A percentile compares a stretch with the other conserved stretches of the same genome.
These are phyloP conservation scores for Lepraria neglecta DNA, from an alignment of 495 filamentous ascomycete genomes.

Conservation along the genomic window DNA sequence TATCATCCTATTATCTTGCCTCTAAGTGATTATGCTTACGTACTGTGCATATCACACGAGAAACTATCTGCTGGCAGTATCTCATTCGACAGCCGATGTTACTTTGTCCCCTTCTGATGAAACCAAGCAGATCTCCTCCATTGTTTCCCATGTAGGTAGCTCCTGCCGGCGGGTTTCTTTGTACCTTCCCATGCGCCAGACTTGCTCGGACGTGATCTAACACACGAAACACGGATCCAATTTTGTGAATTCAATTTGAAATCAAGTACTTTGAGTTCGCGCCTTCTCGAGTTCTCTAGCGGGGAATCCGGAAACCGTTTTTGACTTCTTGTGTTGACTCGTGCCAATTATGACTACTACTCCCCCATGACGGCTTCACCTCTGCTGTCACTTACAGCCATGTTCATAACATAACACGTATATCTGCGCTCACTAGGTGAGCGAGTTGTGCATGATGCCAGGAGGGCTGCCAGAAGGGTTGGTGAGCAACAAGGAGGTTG, in stretches of 20 bases:
- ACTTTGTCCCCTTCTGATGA: conserved; percentile 12
- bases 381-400: conserved; percentile 1
- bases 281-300: not conserved
- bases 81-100: conserved; percentile 1
- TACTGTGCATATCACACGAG: conserved; percentile 5
- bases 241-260: no score
- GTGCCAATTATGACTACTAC: not conserved
- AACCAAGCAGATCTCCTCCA: conserved; percentile 5
- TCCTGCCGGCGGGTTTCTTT: not conserved
- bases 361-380: conserved; percentile 6
- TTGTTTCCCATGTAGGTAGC: conserved; percentile 1
- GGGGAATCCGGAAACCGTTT: not conserved
- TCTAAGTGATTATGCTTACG: not conserved
- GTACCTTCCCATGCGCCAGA: not conserved
- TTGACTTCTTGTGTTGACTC: conserved; percentile 4
- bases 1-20: not conserved
- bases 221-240: no score
- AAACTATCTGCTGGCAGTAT: conserved; percentile 7
- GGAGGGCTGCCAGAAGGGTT: conserved; percentile 50
- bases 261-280: conserved; percentile 11
- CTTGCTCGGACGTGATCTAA: not conserved
- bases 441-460: conserved; percentile 33
- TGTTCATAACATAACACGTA: conserved; percentile 4
- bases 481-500: conserved; percentile 36
- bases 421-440: conserved; percentile 12